Base-by-base conservation (phyloP, 768 basidiomycete species). In the Lactarius sp. region DNA sequence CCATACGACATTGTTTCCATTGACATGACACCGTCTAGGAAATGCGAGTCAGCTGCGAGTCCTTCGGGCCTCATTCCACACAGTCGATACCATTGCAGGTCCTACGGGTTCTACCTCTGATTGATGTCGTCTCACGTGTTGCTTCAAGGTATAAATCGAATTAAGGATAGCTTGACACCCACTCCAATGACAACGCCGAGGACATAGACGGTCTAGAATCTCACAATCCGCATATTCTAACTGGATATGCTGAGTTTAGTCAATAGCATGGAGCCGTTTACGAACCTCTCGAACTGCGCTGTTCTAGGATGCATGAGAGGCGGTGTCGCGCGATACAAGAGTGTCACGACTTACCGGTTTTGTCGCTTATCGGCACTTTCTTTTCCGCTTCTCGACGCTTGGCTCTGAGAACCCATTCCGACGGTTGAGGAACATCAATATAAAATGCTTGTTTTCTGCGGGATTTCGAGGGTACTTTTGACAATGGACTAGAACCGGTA, bases 1-100 rank as follows among this genome's bases (percentile, higher is more conserved):
- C 64, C 64, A 65, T 65, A 46, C 64, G 64, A 34, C 64, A 65
- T 52, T 65, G 53, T 51, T 65, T 65, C 64, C 64, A 65, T 50
- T 33, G 64, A 55, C 64, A 65, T 39, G 64, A 65, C 47, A 65
- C 64, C 14, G 64, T 65, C 64, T 65, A 56, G 39, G 54, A 52
- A 47, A 65, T 44, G 14, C 54, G 4, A 31, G 49, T 60, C 16
- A 65, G 64, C 49, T 50, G 10, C 18, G 6, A 22, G 52, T 56
- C 34, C n/a, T 46, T 20, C 57, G 16, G 13, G 12, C 22, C 14
- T 65, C 49, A 56, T 60, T 42, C 50, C 49, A 20, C 52, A 42
- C 39, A 51, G 14, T 44, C 46, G 27, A 44, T 60, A 65, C 64
- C 64, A 56, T 60, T 39, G 59, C 36, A 22, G 41, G 53, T 52